Percentiles rank a stretch among this genome's conserved stretches.
Conservation (phyloP, 2,329 filamentous ascomycete genomes). For the Colletotrichum melonis region DNA sequence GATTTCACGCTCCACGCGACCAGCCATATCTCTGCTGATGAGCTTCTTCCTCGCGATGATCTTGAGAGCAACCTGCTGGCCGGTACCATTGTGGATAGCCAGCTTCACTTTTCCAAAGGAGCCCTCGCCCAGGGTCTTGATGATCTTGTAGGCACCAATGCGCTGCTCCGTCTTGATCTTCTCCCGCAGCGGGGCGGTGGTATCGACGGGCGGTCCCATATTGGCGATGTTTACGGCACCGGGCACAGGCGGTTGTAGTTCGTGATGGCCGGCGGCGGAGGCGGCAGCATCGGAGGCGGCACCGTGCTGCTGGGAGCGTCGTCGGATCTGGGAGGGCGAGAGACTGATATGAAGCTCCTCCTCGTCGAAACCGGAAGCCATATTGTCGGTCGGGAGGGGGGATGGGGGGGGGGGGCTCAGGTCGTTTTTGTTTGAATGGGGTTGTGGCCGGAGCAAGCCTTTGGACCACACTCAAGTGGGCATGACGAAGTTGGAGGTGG, state of each 20-base stretch:
- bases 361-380: constrained; percentile 76
- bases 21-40: constrained; percentile 97
- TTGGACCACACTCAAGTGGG: constrained; percentile 35
- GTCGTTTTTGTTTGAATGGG: constrained; percentile 36
- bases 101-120: constrained; percentile 99
- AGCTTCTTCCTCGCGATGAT: constrained; percentile 97
- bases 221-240: constrained; percentile 45
- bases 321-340: constrained; percentile 69
- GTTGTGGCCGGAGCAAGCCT: constrained; percentile 35
- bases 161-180: constrained; percentile 79
- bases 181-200: constrained; percentile 46
- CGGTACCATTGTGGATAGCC: constrained; percentile 89
- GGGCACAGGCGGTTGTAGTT: constrained; percentile 41
- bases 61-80: constrained; percentile 96
- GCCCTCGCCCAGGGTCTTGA: constrained; percentile 92
- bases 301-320: constrained; percentile 43
- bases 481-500: constrained; percentile 36
- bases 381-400: constrained; percentile 42
- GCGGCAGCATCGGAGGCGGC: constrained; percentile 23
- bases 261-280: constrained; percentile 38
- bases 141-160: constrained; percentile 90
- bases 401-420: constrained; percentile 10
- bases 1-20: constrained; percentile 96
- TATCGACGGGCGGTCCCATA: constrained; percentile 44
- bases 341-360: constrained; percentile 82